A percentile compares a stretch with the other conserved stretches of the same genome.
Conservation (phyloP, 331 rosid genomes). For the Saraca asoca region DNA sequence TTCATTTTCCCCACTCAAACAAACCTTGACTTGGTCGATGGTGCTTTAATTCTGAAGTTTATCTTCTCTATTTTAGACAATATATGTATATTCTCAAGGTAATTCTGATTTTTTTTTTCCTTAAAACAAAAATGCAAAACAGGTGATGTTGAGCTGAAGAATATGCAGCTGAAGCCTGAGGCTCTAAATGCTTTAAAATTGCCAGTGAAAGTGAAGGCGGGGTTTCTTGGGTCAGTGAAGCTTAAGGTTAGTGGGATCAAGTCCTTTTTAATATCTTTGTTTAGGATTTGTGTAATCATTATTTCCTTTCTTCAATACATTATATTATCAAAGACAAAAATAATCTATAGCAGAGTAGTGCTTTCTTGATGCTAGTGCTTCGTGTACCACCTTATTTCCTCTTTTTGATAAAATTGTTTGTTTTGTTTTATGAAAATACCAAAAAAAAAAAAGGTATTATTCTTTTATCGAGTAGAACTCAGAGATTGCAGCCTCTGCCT, state of each 20-base stretch:
- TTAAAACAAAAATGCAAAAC: constrained; percentile 41
- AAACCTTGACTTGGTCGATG: neutral
- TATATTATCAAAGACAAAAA: too few species aligned
- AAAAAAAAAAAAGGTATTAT: too few species aligned
- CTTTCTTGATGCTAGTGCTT: too few species aligned
- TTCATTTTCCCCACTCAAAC: too few species aligned
- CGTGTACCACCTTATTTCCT: too few species aligned
- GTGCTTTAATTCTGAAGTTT: neutral
- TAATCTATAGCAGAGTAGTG: too few species aligned
- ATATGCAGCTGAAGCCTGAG: constrained; percentile 99
- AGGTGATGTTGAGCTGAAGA: constrained; percentile 98
- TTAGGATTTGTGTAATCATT: too few species aligned
- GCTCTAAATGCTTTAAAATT: constrained; percentile 91
- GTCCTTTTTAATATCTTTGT: constrained; percentile 4
- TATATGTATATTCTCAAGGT: neutral
- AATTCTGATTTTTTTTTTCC: constrained; percentile 12
- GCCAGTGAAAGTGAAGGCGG: constrained; percentile 98
- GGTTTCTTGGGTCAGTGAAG: constrained; percentile 98
- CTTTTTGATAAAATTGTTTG: too few species aligned
- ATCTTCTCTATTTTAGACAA: neutral
- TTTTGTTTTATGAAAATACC: too few species aligned
- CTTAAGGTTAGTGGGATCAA: constrained; percentile 68
- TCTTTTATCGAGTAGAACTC: too few species aligned
- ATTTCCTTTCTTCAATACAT: too few species aligned
- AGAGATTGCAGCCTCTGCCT: too few species aligned